Evolutionary conservation across 2,329 filamentous ascomycete genomes (phyloP), one percentile per base, ranked within the genome.

Genomic region (Cladophialophora yegresii): DNA sequence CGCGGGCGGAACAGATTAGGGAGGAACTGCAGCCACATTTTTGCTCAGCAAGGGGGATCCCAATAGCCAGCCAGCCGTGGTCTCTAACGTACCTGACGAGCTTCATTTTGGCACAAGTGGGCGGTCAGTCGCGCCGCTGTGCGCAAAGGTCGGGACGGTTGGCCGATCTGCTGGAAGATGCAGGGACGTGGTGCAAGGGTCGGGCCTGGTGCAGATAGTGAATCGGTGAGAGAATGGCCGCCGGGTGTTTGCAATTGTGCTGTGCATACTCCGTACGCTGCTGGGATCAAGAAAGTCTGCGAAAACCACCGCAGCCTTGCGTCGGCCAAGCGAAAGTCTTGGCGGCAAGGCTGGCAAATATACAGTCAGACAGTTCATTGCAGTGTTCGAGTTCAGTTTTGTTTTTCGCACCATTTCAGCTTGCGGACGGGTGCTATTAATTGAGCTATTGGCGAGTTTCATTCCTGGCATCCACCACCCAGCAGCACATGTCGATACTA

Each of bases 61-160:
- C 23, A 26, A 6, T 28, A 28, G 22, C 8, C 16, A 43, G 20
- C 22, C 5, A 55, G 47, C 47, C 8, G 45, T 6, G 64, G 50
- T 30, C 16, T 22, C 4, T 30, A 67, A 67, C 89, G 82, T 87
- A 96, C 92, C 92, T 90, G 80, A 96, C 92, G 83, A 96, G 91
- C 90, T 96, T 96, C 92, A 96, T 96, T 69, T 79, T 91, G 83
- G 51, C 22, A 40, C 16, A 53, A 47, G 33, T 50, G 12, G 54
- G 58, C 54, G 61, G 54, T 63, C 58, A 55, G 36, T 45, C 22
- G 57, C 64, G 64, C 60, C 57, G 36, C 40, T 10, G 36, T n/a
- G 26, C 30, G 47, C 28, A 55, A 23, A 26, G 32, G 26, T 59
- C 7, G 30, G 12, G 13, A 43, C 13, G 23, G 47, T 23, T 7